Conservation (phyloP, 2,329 filamentous ascomycete genomes). For the Microdochium paspali region DNA sequence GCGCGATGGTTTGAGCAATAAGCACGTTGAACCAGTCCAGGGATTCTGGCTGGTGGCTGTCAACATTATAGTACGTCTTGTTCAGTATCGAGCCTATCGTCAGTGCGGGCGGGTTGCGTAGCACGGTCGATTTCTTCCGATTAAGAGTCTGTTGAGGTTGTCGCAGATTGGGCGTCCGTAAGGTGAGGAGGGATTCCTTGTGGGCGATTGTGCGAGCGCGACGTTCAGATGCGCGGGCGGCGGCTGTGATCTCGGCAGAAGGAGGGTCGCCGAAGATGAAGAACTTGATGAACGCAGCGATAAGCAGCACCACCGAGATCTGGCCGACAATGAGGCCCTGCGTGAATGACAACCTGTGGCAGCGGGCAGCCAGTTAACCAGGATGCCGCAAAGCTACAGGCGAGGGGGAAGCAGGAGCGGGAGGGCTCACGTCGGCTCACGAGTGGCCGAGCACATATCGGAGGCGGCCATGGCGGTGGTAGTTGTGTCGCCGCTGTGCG, state of each 20-base stretch:
- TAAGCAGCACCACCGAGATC: constrained; percentile 79
- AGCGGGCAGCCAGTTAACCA: constrained; percentile 6
- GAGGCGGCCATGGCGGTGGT: constrained; percentile 11
- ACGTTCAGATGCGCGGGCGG: constrained; percentile 65
- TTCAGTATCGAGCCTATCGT: constrained; percentile 90
- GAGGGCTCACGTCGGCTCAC: constrained; percentile 20
- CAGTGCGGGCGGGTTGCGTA: constrained; percentile 63
- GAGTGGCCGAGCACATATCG: constrained; percentile 21
- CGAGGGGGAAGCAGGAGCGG: constrained; percentile 1
- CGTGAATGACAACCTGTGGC: constrained; percentile 70
- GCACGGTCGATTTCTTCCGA: constrained; percentile 61
- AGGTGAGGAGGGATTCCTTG: constrained; percentile 60
- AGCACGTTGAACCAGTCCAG: constrained; percentile 99
- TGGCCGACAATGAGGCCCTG: constrained; percentile 91
- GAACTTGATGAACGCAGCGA: constrained; percentile 97
- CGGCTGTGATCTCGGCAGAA: constrained; percentile 69
- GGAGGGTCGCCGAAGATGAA: constrained; percentile 97
- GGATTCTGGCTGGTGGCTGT: constrained; percentile 92
- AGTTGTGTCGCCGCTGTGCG: constrained; percentile 6
- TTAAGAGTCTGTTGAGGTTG: constrained; percentile 36
- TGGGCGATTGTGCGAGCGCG: constrained; percentile 67
- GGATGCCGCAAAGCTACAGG: constrained; percentile 1
- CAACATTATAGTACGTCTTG: constrained; percentile 96
- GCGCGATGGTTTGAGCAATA: constrained; percentile 91
- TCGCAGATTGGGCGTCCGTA: constrained; percentile 36